A percentile compares a stretch with the other conserved stretches of the same genome.
Evolutionary conservation across 768 basidiomycete genomes (phyloP).

Genomic region (Fomitopsis pulvina): DNA sequence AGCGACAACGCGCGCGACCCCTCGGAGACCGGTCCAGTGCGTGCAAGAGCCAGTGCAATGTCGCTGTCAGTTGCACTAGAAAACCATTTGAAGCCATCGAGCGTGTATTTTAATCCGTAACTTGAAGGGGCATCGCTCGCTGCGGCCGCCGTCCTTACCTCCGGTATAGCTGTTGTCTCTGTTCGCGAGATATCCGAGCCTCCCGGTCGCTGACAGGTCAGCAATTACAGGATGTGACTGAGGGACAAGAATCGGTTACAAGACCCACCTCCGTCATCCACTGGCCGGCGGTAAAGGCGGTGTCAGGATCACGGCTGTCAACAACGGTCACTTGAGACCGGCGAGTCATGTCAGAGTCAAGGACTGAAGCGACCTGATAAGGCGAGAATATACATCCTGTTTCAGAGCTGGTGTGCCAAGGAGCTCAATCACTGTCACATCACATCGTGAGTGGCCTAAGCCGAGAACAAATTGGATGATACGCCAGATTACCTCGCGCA

Average conservation of each 20-base stretch:
- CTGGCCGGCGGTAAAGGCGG: constrained; percentile 69
- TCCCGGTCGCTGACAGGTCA: constrained; percentile 46
- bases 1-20: constrained; percentile 68
- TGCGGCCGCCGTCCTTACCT: constrained; percentile 26
- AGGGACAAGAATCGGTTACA: constrained; percentile 3
- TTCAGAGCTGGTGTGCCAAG: constrained; percentile 55
- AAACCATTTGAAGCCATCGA: constrained; percentile 81
- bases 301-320: constrained; percentile 50
- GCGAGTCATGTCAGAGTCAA: not conserved
- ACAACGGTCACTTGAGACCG: not conserved
- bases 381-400: constrained; percentile 46
- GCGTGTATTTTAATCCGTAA: constrained; percentile 45
- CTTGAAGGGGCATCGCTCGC: not conserved
- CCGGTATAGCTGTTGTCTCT: constrained; percentile 52
- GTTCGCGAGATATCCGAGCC: constrained; percentile 73
- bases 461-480: no score
- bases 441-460: no score
- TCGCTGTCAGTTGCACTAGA: constrained; percentile 78
- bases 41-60: constrained; percentile 64
- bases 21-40: constrained; percentile 47
- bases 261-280: constrained; percentile 75
- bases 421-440: constrained; percentile 50
- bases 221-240: not conserved
- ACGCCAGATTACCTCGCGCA: constrained; percentile 41
- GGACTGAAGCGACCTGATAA: constrained; percentile 43